Base-by-base conservation (phyloP, 2,329 filamentous ascomycete species). In the Alternaria panax region DNA sequence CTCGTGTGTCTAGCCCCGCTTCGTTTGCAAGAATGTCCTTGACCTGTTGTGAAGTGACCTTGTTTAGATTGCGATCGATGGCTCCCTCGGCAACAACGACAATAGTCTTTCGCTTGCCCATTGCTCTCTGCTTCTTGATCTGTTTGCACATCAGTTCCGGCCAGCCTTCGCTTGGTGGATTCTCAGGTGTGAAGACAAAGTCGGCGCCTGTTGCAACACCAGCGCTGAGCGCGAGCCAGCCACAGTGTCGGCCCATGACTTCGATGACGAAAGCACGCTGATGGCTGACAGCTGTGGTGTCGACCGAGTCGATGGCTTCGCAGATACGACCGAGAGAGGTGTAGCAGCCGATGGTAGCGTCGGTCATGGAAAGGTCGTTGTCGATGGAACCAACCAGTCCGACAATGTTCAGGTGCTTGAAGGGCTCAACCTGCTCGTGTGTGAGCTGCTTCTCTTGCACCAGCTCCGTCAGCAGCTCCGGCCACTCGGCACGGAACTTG, bases 41-140 rank as follows among this genome's bases (percentile, higher is more conserved):
- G 78, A 99, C 91, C 80, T 90, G 90, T 18, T 84, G 82, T 9
- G 92, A 88, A 0, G 88, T 88, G 72, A 99, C 96, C 79, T 92
- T 94, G 75, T 90, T 91, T 59, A 97, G 87, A 53, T 94, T 81
- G 65, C 86, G 86, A 45, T 77, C 75, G n/a, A 75, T 73, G 41
- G 95, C 95, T 67, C 95, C 95, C 80, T 99, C 95, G 52, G 95
- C 95, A 52, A 99, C 91, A 71, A 99, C 97, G 72, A 99, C 94
- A 71, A 98, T 98, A 1, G 95, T 98, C 84, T 97, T 96, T 72
- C 95, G 88, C 86, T 98, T 99, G 74, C 95, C 95, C 74, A 92
- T 85, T 63, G 85, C 84, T 66, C 95, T 90, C 81, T 98, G 95
- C 89, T 95, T 75, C 63, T 70, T 64, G 54, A 66, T 59, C 59